Base-by-base conservation (phyloP, 2,329 filamentous ascomycete genomes). In the Nothopassalora personata region DNA sequence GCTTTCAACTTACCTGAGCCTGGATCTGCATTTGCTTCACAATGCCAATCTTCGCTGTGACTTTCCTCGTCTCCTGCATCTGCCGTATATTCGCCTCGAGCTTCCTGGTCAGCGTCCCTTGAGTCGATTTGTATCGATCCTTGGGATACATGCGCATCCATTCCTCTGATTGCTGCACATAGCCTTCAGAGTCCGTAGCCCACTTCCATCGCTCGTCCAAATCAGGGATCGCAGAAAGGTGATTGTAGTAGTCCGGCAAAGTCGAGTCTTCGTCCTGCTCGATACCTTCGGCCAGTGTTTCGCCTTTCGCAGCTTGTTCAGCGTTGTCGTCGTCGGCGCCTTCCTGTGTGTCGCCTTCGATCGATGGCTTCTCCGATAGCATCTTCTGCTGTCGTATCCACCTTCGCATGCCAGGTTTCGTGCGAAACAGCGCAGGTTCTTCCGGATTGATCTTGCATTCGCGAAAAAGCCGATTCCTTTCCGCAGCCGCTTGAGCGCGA, bases 11-110 rank as follows among this genome's bases (percentile, higher is more conserved):
- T 83, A 91, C 90, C 83, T 97, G 94, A 54, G 91, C 90, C 74
- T 99, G 94, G 56, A 97, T 85, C 76, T 99, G 94, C 94, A 99
- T 99, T 77, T 99, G 94, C 78, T 97, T 99, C 72, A 99, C 94
- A 62, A 99, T 91, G 52, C 90, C 88, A 72, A 99, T 96, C 76
- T 97, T 99, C 10, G 91, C 91, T 69, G 91, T 96, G 31, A 99
- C 83, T 72, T 97, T 97, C 66, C 94, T 84, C 0, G 94, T 99
- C 70, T 97, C 93, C 73, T 99, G 94, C 82, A 99, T 92, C 71
- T 97, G 92, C 61, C 86, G 85, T 75, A 97, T 90, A 68, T 99
- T 99, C 57, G 86, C 84, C 67, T 97, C 90, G 75, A 99, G 88
- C 71, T 88, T 93, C 67, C 85, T 85, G 1, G 88, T 81, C 36